Evolutionary conservation across 768 basidiomycete genomes (phyloP).

Genomic region (Daedaleopsis sinensis): DNA sequence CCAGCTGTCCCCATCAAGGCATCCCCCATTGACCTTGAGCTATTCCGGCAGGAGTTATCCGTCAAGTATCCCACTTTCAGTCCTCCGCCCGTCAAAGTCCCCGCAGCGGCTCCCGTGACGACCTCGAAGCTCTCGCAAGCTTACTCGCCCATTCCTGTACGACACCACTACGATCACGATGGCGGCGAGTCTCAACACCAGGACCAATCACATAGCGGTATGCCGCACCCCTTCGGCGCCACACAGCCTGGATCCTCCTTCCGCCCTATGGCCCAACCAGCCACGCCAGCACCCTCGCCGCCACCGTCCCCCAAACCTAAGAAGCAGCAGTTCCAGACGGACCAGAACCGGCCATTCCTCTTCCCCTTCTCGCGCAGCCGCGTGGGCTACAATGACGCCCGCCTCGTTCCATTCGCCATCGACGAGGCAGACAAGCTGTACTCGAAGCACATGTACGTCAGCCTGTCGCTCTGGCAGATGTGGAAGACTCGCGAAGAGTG

Average conservation of each 20-base stretch:
- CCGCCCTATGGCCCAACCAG: slow-evolving; percentile 61
- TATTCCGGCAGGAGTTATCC: slow-evolving; percentile 87
- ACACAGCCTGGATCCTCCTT: slow-evolving; percentile 43
- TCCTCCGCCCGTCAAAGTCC: slow-evolving; percentile 47
- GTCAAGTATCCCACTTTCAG: slow-evolving; percentile 96
- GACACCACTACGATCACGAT: slow-evolving; percentile 93
- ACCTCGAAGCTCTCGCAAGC: slow-evolving; percentile 83
- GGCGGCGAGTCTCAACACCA: slow-evolving; percentile 56
- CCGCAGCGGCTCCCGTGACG: slow-evolving; percentile 34
- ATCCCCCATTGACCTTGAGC: slow-evolving; percentile 86
- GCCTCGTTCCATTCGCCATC: slow-evolving; percentile 92
- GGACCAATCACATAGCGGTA: slow-evolving; percentile 38
- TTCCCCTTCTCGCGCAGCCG: slow-evolving; percentile 88
- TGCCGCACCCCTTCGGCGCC: slow-evolving; percentile 35
- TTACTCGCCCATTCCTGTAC: slow-evolving; percentile 89
- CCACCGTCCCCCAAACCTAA: slow-evolving; percentile 88
- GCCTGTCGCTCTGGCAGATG: slow-evolving; percentile 88
- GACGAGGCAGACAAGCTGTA: slow-evolving; percentile 95
- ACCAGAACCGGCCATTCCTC: slow-evolving; percentile 90
- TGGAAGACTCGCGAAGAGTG: slow-evolving; percentile 96
- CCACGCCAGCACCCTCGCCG: slow-evolving; percentile 91
- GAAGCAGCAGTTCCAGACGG: slow-evolving; percentile 98
- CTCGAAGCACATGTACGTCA: slow-evolving; percentile 87
- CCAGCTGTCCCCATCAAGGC: slow-evolving; percentile 79
- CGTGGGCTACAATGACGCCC: slow-evolving; percentile 53